Evolutionary conservation across 768 basidiomycete genomes (phyloP).

Genomic region (Pulveroboletus sp.): DNA sequence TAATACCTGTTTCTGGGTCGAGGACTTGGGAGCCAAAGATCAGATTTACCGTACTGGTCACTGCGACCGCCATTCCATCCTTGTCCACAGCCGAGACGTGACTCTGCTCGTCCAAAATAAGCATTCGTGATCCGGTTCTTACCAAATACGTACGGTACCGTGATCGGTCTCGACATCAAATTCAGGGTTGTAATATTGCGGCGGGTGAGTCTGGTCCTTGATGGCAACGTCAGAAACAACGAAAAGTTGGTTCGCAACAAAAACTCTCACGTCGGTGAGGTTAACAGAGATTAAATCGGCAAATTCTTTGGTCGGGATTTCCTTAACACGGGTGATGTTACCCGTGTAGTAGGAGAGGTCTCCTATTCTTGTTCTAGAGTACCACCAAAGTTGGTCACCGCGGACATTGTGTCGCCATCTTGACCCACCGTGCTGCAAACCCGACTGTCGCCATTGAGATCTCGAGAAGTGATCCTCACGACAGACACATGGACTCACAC

Average conservation of each 20-base stretch:
- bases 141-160: constrained; percentile 53
- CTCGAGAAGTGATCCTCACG: constrained; percentile 8
- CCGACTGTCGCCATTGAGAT: constrained; percentile 40
- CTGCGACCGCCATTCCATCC: constrained; percentile 78
- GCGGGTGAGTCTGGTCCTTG: constrained; percentile 75
- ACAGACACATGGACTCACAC: constrained; percentile 43
- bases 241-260: neutral
- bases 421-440: constrained; percentile 53
- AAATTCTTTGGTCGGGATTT: constrained; percentile 67
- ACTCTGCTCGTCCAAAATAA: constrained; percentile 44
- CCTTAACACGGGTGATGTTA: constrained; percentile 48
- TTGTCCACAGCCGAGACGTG: constrained; percentile 82
- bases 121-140: constrained; percentile 1
- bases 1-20: constrained; percentile 81
- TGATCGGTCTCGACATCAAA: constrained; percentile 77
- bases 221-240: constrained; percentile 9
- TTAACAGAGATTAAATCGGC: constrained; percentile 56
- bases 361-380: constrained; percentile 70
- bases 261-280: constrained; percentile 74
- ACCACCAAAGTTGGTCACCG: constrained; percentile 1
- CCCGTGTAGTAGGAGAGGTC: constrained; percentile 66
- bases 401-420: constrained; percentile 5
- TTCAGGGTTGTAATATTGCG: constrained; percentile 79
- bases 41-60: constrained; percentile 88
- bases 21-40: constrained; percentile 87